Base-by-base conservation (phyloP, 1,139 yeast genomes). In the Pichia sp. region DNA sequence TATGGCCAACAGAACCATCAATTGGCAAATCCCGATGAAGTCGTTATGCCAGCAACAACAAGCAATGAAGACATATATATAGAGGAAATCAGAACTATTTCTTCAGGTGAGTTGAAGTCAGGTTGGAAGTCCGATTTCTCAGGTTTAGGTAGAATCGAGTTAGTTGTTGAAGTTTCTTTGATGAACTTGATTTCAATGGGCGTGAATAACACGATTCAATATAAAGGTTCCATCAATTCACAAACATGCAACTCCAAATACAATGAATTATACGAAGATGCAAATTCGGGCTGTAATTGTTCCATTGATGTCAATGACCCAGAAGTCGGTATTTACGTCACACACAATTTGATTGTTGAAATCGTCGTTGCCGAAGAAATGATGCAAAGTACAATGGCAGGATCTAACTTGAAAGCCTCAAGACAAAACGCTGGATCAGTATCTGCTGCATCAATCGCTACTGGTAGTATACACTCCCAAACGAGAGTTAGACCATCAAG, bases 111-210 rank as follows among this genome's bases (percentile, higher is more conserved):
- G 51, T 67, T 89, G 60, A 87, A 85, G 62, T 74, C 79, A 21
- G 99, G 99, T 6, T 93, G 99, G 99, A 93, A 93, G 65, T 81
- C 95, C 0, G 98, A 94, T 66, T 91, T 85, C 63, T 67, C 80
- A 15, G 85, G 81, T 31, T 72, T 73, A 34, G 98, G 97, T 7
- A 74, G 77, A 50, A 83, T 90, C 48, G 96, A 89, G 66, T 65
- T 89, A 49, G 81, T 83, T 31, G 87, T 87, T 5, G 88, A 79
- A 54, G 81, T 85, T 38, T 75, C 76, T 33, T 78, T 85, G 28
- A 71, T 73, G 66, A 67, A 72, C 46, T 68, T 81, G 45, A 71
- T 81, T n/a, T 77, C 87, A 3, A 57, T 58, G 24, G 90, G 89
- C 10, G 66, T 72, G 6, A 63, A 69, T 21, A 68, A 62, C 53